Evolutionary conservation across 148 eudicot species (phyloP), one percentile per base, ranked within the genome.

Genomic region (Agrostemma githago): DNA sequence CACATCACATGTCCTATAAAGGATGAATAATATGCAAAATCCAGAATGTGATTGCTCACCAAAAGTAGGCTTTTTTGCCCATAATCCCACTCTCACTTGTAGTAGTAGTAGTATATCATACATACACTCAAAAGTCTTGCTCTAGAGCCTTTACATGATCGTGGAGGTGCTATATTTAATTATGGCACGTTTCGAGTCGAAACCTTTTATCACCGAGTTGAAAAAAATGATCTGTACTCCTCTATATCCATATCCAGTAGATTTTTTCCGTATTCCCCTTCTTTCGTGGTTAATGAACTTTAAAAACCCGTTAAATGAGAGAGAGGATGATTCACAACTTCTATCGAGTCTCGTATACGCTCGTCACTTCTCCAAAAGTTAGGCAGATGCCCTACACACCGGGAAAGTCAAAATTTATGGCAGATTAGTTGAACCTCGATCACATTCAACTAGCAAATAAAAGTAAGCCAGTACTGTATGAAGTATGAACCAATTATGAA

Each of bases 1-100:
- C 68, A 65, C 68, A 65, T 39, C 68, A 65, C 68, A 65, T 65
- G 68, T 40, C 19, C 68, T 0, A 65, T 51, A 65, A 16, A 65
- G 68, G 68, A 15, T 65, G 43, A 65, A 40, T 9, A 4, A 38
- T 16, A 2, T 65, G 14, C 56, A 51, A 26, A 26, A 11, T 51
- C 0, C 15, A 51, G 56, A 51, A 15, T 16, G 21, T 39, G 20
- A 65, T 65, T 10, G 8, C 40, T 39, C 68, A 39, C 68, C 48
- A 39, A 5, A 65, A 65, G 68, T 65, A 20, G 68, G 68, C 34
- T 26, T 65, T 21, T 61, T 61, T 20, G 65, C 65, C 65, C 65
- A 61, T 61, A 61, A 61, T 51, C 14, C 56, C 56, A 51, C 56
- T 51, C 56, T 2, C 3, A 10, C 56, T 51, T 51, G 16, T 51